Percentiles rank a stretch among this genome's conserved stretches.
phyloP scores from a whole-genome alignment of 805 yeast species.

The Huiozyma naganishii region DNA sequence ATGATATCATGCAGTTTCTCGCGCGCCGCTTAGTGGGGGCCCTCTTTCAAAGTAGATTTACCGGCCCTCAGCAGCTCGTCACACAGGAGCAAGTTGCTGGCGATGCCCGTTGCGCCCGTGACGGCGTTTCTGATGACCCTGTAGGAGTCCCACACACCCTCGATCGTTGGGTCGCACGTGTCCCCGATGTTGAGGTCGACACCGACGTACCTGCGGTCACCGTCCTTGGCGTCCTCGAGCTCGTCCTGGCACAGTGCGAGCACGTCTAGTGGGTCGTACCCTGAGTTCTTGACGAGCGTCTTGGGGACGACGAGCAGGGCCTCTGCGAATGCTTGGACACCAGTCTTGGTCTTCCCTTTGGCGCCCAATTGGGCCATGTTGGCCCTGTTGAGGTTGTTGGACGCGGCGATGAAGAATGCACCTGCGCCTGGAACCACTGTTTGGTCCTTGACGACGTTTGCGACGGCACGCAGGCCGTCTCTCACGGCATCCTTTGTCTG shows the following conservation, averaged over 20 bases:
- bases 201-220: conserved; percentile 70
- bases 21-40: conserved; percentile 8
- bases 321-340: conserved; percentile 88
- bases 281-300: conserved; percentile 84
- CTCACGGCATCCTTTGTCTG: conserved; percentile 96
- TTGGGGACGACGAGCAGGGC: conserved; percentile 86
- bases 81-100: conserved; percentile 83
- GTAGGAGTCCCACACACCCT: conserved; percentile 95
- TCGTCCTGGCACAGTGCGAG: conserved; percentile 78
- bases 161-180: conserved; percentile 88
- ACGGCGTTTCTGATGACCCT: conserved; percentile 89
- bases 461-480: conserved; percentile 91
- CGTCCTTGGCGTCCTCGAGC: conserved; percentile 22
- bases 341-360: conserved; percentile 82
- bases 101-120: conserved; percentile 87
- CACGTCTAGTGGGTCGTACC: conserved; percentile 85
- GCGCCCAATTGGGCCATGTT: conserved; percentile 45
- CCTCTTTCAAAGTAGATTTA: conserved; percentile 75
- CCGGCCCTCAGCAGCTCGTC: conserved; percentile 97
- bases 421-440: conserved; percentile 95
- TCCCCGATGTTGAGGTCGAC: conserved; percentile 86
- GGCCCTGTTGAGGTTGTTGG: conserved; percentile 45
- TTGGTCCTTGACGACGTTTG: conserved; percentile 79
- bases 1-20: too few relatives aligned
- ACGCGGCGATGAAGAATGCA: conserved; percentile 80